Base-by-base conservation (phyloP, 768 basidiomycete species). In the Macrolepiota fuliginosa region DNA sequence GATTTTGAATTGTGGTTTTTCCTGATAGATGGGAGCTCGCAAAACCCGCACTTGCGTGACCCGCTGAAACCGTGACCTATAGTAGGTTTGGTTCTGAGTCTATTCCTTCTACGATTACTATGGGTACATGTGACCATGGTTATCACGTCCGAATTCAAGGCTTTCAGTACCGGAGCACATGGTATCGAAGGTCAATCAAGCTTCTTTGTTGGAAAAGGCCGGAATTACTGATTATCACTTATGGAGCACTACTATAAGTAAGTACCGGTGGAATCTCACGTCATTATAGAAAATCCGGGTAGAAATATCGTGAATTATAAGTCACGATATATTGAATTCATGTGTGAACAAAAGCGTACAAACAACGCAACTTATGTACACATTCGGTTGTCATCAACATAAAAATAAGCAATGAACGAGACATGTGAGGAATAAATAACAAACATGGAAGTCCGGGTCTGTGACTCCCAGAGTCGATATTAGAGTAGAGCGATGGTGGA, bases 261-360 rank as follows among this genome's bases (percentile, higher is more conserved):
- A n/a, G 40, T n/a, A 22, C 24, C 19, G 13, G 22, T 15, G 22
- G 36, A 35, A 22, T 19, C 19, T 19, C 22, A 15, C 19, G 36
- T 13, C 4, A 54, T 54, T 13, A 29, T 45, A 22, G 53, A 39
- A 22, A 24, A 39, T 54, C 22, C 22, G 24, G 37, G 36, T 19
- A 36, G n/a, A 39, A 54, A 61, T 61, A 55, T 29, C 60, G 46
- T 55, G 60, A 35, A 39, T n/a, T 22, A 54, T 15, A 3, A 9
- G 25, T 17, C 60, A 55, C 54, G 53, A 55, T 55, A 61, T 61
- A 61, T 49, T 58, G 32, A 10, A 36, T 61, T 35, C 4, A 49
- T 49, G 39, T 10, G 12, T 22, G 54, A 61, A 61, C 53, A 24
- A 61, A 61, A 61, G 45, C 60, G 35, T 39, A 61, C 52, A 61